These are phyloP conservation scores for Salix koriyanagi DNA, from an alignment of 345 rosid species.

Conservation along the genomic window DNA sequence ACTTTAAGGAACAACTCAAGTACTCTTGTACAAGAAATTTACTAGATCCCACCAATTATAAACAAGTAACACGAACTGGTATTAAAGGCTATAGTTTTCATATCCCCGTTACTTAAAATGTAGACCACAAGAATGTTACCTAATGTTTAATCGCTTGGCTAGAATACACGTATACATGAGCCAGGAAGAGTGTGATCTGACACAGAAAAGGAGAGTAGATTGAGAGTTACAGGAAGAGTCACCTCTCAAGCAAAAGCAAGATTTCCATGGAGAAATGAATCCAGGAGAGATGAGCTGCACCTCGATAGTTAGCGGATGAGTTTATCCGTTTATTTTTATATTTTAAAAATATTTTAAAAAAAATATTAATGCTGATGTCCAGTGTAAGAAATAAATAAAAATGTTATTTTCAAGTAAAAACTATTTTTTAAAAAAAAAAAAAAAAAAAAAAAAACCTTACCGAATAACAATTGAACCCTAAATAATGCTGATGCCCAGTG, in stretches of 20 bases:
- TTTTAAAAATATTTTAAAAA: too few relatives aligned
- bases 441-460: too few relatives aligned
- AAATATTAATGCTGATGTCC: too few relatives aligned
- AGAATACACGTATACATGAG: neutral
- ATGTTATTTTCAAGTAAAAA: too few relatives aligned
- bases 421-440: too few relatives aligned
- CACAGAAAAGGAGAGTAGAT: neutral
- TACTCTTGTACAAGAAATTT: neutral
- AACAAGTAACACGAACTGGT: neutral
- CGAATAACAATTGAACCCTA: too few relatives aligned
- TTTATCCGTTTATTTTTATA: too few relatives aligned
- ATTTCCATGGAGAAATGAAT: conserved; percentile 9
- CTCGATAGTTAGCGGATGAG: conserved; percentile 39
- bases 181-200: neutral
- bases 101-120: neutral
- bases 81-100: neutral
- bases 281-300: conserved; percentile 33
- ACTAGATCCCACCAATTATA: neutral
- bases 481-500: conserved; percentile 13
- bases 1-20: neutral
- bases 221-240: conserved; percentile 17
- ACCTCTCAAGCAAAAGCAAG: conserved; percentile 17
- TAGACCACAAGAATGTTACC: neutral
- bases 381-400: too few relatives aligned
- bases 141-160: neutral